Conservation (phyloP, 192 early-diverging fungal genomes). For the Paraglomus brasilianum region DNA sequence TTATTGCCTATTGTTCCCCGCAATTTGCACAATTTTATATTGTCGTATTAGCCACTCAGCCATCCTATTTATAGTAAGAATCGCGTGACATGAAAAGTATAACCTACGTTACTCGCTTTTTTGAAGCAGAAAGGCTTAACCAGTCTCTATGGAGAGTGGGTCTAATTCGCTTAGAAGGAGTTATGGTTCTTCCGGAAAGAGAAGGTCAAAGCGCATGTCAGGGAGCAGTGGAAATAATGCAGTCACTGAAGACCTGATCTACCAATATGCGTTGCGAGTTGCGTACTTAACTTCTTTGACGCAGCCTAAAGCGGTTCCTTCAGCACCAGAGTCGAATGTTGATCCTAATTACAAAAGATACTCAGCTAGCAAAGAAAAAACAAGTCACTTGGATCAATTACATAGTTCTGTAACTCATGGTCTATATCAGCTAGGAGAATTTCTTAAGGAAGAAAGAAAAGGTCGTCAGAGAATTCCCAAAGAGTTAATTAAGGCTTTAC, state of each 20-base stretch:
- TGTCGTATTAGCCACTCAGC: no score
- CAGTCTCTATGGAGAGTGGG: no score
- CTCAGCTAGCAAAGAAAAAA: background rate
- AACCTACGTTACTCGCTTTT: no score
- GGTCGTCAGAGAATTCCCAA: constrained; percentile 41
- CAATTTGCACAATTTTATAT: no score
- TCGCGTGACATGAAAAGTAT: no score
- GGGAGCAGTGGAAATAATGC: no score
- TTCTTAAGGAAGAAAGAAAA: constrained; percentile 27
- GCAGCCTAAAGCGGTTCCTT: background rate
- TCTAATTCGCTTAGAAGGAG: no score
- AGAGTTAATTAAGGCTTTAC: constrained; percentile 44
- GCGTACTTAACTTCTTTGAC: constrained; percentile 24
- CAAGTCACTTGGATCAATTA: background rate
- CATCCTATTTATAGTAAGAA: no score
- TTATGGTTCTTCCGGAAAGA: no score
- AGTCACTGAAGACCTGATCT: constrained; percentile 20
- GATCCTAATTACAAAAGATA: background rate
- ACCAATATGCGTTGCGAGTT: constrained; percentile 20
- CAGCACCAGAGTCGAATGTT: background rate
- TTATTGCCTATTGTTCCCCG: no score
- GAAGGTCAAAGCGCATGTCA: no score
- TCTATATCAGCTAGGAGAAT: background rate
- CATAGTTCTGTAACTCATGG: background rate
- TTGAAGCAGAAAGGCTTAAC: no score